A percentile compares a stretch with the other conserved stretches of the same genome.
Evolutionary conservation across 768 basidiomycete genomes (phyloP).

Genomic region (Phylloporus arenicola): DNA sequence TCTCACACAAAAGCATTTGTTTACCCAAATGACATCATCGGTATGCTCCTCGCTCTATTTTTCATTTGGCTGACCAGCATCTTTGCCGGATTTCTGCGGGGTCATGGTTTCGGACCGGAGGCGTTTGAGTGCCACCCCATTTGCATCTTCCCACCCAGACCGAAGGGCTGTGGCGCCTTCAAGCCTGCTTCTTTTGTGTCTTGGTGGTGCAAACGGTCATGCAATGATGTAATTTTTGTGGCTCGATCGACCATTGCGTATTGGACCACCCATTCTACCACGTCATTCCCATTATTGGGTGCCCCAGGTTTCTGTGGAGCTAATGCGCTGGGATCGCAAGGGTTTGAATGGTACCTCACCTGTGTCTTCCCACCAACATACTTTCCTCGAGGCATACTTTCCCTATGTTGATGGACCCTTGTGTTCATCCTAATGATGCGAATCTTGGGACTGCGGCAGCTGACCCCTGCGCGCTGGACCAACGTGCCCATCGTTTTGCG

Average conservation of each 20-base stretch:
- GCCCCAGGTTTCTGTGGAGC: background rate
- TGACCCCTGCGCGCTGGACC: background rate
- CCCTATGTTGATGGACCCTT: background rate
- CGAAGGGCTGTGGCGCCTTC: too few relatives aligned
- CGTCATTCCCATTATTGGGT: background rate
- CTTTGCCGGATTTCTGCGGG: background rate
- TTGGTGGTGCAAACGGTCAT: background rate
- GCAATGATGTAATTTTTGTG: background rate
- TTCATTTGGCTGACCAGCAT: background rate
- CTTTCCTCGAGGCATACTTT: background rate
- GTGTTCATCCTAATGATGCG: background rate
- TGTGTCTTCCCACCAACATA: background rate
- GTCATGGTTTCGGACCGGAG: background rate
- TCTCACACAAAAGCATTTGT: background rate
- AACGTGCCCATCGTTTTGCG: background rate
- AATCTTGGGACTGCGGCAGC: background rate
- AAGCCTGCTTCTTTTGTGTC: background rate
- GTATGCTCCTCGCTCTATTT: background rate
- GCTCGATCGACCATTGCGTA: background rate
- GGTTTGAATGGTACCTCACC: background rate
- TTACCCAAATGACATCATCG: background rate
- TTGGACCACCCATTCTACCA: background rate
- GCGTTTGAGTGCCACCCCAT: background rate
- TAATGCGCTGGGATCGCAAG: background rate
- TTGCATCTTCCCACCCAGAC: background rate